These are phyloP conservation scores for Didymella arachidicola DNA, from an alignment of 2,329 filamentous ascomycete genomes.

Conservation along the genomic window DNA sequence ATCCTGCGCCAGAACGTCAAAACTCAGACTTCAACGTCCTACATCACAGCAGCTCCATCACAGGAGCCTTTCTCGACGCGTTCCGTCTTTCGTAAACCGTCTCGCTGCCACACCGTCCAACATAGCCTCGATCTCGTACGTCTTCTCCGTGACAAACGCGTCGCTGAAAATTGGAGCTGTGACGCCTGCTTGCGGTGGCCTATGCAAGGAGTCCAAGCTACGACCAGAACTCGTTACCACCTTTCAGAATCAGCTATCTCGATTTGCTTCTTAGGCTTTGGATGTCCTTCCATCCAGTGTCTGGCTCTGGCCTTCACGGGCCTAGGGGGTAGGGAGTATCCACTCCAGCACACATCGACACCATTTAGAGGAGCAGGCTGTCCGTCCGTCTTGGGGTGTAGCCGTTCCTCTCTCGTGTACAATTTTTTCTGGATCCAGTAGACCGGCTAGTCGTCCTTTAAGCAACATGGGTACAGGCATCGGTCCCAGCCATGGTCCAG, in stretches of 20 bases:
- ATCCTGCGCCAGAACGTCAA: constrained; percentile 13
- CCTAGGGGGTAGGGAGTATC: too few relatives aligned
- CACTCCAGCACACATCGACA: background rate
- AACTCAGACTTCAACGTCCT: constrained; percentile 11
- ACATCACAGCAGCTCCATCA: background rate
- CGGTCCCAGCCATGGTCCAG: background rate
- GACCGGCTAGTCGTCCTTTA: too few relatives aligned
- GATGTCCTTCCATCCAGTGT: background rate
- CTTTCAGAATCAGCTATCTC: background rate
- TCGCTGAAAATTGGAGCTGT: background rate
- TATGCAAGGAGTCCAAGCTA: background rate
- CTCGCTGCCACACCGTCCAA: background rate
- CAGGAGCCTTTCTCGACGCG: background rate
- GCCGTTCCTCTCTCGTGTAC: background rate
- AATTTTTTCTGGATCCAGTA: background rate
- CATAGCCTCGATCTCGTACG: background rate
- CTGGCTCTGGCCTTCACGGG: background rate
- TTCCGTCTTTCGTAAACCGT: background rate
- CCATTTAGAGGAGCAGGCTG: background rate
- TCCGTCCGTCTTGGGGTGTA: background rate
- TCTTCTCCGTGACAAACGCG: background rate
- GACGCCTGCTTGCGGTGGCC: background rate
- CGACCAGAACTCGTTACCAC: background rate
- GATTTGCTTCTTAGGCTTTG: background rate
- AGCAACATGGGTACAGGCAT: background rate